Evolutionary conservation across 441 rosid species (phyloP), one percentile per base, ranked within the genome.

Genomic region (Gossypium gossypioides): DNA sequence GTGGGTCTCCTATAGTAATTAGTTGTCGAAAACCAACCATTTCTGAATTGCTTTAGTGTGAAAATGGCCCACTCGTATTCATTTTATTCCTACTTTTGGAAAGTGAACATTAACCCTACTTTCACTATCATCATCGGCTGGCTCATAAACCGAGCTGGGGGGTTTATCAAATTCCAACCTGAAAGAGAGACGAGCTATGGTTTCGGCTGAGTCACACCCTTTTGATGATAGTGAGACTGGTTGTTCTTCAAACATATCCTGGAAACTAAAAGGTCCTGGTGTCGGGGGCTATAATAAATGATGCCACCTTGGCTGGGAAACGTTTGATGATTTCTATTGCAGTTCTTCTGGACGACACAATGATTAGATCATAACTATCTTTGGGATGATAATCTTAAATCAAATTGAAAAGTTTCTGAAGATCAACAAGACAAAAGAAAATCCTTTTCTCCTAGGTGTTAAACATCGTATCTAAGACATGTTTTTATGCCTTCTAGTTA

Each of bases 21-120:
- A 72, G 50, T 54, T 37, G 21, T 65, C 56, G 32, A 63, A 63
- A 71, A 71, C 2, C 64, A 48, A 50, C 75, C 44, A 8, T 55
- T 29, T 54, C 44, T 27, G 4, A 8, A 72, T 66, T 75, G 52
- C 76, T 50, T 55, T 42, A 10, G 19, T 78, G 63, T n/a, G 72
- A 65, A 65, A 66, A 64, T 71, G 72, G 71, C 66, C 69, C 71
- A 68, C 6, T 9, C 21, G 4, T 44, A 34, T 40, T 46, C 32
- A 24, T 72, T 80, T 34, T 44, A 18, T n/a, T 48, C 42, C 44
- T 6, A 50, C 71, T 25, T 67, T 29, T 25, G 8, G 19, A 67
- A 67, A 48, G 44, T 50, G 71, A 48, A n/a, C 7, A 46, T 48
- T 1, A 46, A 0, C 6, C 57, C 44, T 22, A 3, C 50, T 54